These are phyloP conservation scores for Podaxis rugospora DNA, from an alignment of 768 basidiomycete genomes.

Conservation along the genomic window DNA sequence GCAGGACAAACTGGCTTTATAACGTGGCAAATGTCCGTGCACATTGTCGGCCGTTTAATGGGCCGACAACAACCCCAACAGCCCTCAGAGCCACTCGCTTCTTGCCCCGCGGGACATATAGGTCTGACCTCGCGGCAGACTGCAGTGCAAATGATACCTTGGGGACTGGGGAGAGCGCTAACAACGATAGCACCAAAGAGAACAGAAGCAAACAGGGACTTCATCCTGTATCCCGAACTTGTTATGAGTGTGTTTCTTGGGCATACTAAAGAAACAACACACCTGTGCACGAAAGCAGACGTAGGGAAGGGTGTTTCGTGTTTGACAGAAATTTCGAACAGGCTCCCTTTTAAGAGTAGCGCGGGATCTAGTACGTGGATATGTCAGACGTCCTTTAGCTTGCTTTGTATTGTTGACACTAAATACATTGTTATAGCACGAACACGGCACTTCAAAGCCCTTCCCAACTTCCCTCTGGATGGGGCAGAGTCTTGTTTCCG, in stretches of 20 bases:
- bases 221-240: neutral
- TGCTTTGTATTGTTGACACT: too few species aligned
- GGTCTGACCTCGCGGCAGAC: neutral
- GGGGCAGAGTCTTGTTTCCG: too few species aligned
- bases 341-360: neutral
- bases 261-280: neutral
- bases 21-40: neutral
- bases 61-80: conserved; percentile 10
- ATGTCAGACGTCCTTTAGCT: too few species aligned
- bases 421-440: too few species aligned
- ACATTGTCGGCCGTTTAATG: neutral
- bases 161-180: conserved; percentile 1
- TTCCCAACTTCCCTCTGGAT: too few species aligned
- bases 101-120: neutral
- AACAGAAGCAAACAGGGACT: neutral
- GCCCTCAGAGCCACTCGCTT: neutral
- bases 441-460: too few species aligned
- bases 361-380: neutral
- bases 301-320: neutral
- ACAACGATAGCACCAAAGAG: neutral
- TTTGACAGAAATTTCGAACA: neutral
- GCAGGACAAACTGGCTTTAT: neutral
- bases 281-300: neutral
- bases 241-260: neutral
- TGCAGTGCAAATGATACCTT: neutral